Conservation (phyloP, 257 asterid genomes). For the Oldenlandia corymbosa region DNA sequence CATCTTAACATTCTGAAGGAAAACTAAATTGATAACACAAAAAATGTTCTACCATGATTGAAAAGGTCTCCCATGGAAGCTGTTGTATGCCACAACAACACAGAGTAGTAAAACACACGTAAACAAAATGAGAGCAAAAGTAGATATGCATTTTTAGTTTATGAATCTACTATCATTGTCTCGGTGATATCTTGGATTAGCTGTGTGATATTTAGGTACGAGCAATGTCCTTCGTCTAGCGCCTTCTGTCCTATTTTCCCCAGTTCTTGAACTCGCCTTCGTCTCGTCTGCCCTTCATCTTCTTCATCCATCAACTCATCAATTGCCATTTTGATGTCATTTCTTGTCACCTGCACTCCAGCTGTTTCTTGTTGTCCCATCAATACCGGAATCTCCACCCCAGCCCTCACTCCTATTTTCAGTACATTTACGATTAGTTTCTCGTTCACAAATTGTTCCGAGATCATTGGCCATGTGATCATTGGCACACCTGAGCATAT, state of each 20-base stretch:
- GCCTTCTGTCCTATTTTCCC: conserved; percentile 35
- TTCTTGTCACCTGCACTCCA: conserved; percentile 45
- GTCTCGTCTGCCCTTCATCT: conserved; percentile 31
- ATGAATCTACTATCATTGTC: conserved; percentile 6
- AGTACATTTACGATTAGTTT: conserved; percentile 44
- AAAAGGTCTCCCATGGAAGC: neutral
- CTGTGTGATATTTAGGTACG: conserved; percentile 28
- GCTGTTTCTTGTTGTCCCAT: conserved; percentile 75
- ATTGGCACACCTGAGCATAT: conserved; percentile 58
- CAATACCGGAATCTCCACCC: conserved; percentile 56
- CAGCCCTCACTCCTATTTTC: conserved; percentile 58
- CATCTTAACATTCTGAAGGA: too few relatives aligned
- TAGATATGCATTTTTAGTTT: neutral
- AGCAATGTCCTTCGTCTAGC: conserved; percentile 48
- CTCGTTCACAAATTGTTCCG: conserved; percentile 77
- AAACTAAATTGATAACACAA: too few relatives aligned
- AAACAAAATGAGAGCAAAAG: neutral
- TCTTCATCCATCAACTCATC: conserved; percentile 38
- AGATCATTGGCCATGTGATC: conserved; percentile 77
- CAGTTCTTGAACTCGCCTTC: conserved; percentile 38
- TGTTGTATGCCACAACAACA: too few relatives aligned
- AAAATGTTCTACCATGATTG: too few relatives aligned
- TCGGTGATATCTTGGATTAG: conserved; percentile 36
- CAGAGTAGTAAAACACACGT: too few relatives aligned
- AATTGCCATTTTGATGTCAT: conserved; percentile 36